Percentiles rank a stretch among this genome's conserved stretches.
Conservation (phyloP, 345 rosid species). For the Arabis hirsuta region DNA sequence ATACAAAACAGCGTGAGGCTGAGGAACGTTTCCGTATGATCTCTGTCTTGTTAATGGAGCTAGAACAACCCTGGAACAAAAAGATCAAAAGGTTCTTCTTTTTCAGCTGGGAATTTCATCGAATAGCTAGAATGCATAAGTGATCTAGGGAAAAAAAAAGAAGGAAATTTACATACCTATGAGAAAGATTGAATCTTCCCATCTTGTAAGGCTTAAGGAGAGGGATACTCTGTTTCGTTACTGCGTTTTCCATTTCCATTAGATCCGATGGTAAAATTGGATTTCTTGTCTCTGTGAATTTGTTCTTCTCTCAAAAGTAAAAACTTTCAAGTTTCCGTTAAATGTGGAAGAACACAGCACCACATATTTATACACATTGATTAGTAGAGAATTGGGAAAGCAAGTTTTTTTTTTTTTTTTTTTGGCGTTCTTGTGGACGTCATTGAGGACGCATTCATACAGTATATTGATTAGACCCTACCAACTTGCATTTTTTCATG, state of each 20-base stretch:
- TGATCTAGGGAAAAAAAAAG: background rate
- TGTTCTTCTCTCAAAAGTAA: background rate
- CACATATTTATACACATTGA: conserved; percentile 12
- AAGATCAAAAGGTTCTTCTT: background rate
- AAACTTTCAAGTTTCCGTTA: background rate
- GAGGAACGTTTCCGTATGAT: conserved; percentile 62
- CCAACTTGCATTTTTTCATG: conserved; percentile 4
- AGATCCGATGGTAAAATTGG: background rate
- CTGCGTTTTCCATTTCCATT: conserved; percentile 25
- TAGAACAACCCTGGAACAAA: conserved; percentile 51
- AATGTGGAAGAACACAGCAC: background rate
- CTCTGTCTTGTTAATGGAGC: conserved; percentile 70
- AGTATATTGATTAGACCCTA: background rate
- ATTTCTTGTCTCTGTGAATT: background rate
- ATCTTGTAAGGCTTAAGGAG: conserved; percentile 41
- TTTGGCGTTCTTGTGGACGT: background rate
- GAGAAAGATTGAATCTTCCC: conserved; percentile 44
- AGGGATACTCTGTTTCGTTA: conserved; percentile 38
- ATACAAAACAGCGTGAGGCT: conserved; percentile 70
- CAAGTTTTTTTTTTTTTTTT: background rate
- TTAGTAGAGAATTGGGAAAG: background rate
- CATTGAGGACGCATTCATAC: conserved; percentile 27
- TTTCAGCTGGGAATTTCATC: conserved; percentile 7
- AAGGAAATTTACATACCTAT: conserved; percentile 23
- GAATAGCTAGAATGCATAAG: background rate